phyloP scores from a whole-genome alignment of 352 stramenopile species.

The Globisporangium nunn region DNA sequence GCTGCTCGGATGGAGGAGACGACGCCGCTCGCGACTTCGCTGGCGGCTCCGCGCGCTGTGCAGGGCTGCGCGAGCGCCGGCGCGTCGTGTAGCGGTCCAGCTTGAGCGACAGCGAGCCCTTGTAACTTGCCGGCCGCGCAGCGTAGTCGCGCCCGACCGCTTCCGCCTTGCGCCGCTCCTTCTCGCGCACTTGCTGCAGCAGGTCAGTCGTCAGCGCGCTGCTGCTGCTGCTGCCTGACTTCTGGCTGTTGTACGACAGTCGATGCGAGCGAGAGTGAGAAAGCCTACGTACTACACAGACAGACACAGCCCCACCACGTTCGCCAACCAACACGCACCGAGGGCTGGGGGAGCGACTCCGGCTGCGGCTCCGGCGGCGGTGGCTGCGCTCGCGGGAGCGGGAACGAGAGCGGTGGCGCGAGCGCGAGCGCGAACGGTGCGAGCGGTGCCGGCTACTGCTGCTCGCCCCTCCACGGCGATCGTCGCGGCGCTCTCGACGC shows the following conservation, averaged over 20 bases:
- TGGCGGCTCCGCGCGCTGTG: constrained; percentile 45
- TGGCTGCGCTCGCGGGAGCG: constrained; percentile 20
- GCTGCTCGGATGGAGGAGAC: background rate
- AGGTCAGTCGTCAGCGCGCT: constrained; percentile 60
- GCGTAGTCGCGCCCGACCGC: constrained; percentile 89
- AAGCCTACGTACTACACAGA: constrained; percentile 8
- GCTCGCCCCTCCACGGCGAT: constrained; percentile 16
- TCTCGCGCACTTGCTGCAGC: constrained; percentile 88
- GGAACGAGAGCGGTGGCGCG: constrained; percentile 32
- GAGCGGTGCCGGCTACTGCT: constrained; percentile 20
- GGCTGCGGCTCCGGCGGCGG: constrained; percentile 14
- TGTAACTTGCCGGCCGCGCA: constrained; percentile 87
- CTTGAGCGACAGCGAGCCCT: constrained; percentile 89
- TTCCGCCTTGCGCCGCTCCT: constrained; percentile 87
- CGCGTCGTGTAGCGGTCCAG: constrained; percentile 83
- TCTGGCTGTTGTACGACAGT: background rate
- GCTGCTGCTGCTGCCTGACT: constrained; percentile 8
- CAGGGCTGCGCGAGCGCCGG: constrained; percentile 57
- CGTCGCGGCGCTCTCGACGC: constrained; percentile 27
- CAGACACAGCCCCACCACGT: background rate
- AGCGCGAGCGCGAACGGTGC: constrained; percentile 29
- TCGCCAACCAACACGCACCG: constrained; percentile 3
- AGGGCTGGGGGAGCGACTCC: constrained; percentile 12
- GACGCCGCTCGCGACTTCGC: constrained; percentile 16
- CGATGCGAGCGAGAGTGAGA: constrained; percentile 1